Percentiles rank a stretch among this genome's conserved stretches.
Conservation (phyloP, 1,284 basidiomycete species). For the Puccinia polysora region DNA sequence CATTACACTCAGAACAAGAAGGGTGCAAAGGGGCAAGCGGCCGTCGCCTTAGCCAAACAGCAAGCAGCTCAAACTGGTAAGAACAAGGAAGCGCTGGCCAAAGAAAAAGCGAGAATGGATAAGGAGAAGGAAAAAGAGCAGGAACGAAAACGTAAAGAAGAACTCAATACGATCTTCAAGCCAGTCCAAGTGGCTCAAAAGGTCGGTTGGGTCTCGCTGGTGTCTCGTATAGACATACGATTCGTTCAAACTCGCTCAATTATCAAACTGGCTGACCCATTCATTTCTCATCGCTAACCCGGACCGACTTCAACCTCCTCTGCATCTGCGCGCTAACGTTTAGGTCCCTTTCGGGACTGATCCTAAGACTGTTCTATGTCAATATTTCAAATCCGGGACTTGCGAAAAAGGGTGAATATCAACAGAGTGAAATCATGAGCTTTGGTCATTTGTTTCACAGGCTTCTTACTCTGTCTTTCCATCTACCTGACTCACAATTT, state of each 20-base stretch:
- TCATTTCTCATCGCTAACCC: background rate
- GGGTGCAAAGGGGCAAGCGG: slow-evolving; percentile 83
- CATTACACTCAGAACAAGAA: slow-evolving; percentile 80
- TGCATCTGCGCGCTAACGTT: background rate
- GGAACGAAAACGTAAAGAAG: slow-evolving; percentile 77
- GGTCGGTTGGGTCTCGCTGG: background rate
- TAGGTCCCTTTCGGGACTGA: slow-evolving; percentile 46
- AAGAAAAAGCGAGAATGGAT: slow-evolving; percentile 55
- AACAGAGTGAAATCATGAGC: slow-evolving; percentile 66
- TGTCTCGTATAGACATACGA: background rate
- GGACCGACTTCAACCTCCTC: background rate
- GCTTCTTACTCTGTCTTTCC: slow-evolving; percentile 59
- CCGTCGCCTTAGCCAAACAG: slow-evolving; percentile 72
- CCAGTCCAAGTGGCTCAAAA: slow-evolving; percentile 53
- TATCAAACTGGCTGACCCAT: background rate
- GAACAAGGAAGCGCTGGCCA: slow-evolving; percentile 61
- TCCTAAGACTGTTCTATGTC: slow-evolving; percentile 52
- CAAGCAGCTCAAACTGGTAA: slow-evolving; percentile 67
- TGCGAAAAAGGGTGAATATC: slow-evolving; percentile 50
- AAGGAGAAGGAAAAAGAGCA: slow-evolving; percentile 81
- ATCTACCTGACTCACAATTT: slow-evolving; percentile 30
- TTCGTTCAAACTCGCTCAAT: slow-evolving; percentile 21
- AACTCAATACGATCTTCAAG: slow-evolving; percentile 67
- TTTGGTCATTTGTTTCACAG: slow-evolving; percentile 53
- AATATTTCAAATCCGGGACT: slow-evolving; percentile 51